phyloP scores from a whole-genome alignment of 495 filamentous ascomycete genomes.

The Hyaloscypha hepaticicola region DNA sequence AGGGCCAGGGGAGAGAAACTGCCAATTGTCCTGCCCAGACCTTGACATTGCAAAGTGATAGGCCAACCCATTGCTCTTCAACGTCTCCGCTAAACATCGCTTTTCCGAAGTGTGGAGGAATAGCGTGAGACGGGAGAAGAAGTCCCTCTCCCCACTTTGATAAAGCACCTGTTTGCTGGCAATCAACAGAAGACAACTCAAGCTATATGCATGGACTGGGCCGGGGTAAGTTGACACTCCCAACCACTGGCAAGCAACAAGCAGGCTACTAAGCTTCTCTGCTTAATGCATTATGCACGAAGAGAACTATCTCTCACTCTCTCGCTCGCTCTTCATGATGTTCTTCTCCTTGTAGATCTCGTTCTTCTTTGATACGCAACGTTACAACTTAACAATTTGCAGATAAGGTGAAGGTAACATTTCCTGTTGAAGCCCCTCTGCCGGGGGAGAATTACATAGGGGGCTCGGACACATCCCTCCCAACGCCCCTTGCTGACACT shows the following conservation, averaged over 20 bases:
- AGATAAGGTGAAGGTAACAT: neutral
- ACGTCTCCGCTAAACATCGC: neutral
- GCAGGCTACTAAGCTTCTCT: neutral
- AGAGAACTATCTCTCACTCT: neutral
- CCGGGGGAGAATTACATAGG: constrained; percentile 3
- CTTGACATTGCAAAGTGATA: neutral
- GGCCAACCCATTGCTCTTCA: neutral
- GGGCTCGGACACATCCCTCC: constrained; percentile 29
- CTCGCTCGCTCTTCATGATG: too few relatives aligned
- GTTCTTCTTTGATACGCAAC: neutral
- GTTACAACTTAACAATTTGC: neutral
- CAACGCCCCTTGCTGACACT: constrained; percentile 50
- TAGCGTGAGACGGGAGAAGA: neutral
- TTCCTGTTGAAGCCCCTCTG: neutral
- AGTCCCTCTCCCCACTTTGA: neutral
- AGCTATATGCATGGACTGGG: neutral
- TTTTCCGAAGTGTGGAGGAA: neutral
- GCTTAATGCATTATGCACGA: neutral
- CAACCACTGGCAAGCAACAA: too few relatives aligned
- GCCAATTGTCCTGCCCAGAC: neutral
- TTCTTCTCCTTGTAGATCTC: neutral
- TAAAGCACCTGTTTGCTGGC: neutral
- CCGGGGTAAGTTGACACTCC: too few relatives aligned
- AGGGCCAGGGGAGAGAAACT: neutral
- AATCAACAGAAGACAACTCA: neutral